These are phyloP conservation scores for Cordyceps fumosorosea DNA, from an alignment of 2,329 filamentous ascomycete genomes.

Conservation along the genomic window DNA sequence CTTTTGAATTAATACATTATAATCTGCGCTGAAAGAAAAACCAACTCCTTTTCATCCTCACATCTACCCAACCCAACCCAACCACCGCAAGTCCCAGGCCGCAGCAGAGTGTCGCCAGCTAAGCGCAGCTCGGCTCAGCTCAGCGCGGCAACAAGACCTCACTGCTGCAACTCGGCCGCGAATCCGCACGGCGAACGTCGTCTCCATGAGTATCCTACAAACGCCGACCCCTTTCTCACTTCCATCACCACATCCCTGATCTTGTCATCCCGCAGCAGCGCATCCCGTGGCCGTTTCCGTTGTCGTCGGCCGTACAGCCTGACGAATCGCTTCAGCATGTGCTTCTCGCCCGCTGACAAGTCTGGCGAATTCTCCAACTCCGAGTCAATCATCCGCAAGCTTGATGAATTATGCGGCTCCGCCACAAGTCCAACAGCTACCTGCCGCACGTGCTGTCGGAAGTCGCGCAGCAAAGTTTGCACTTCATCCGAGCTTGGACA, in stretches of 20 bases:
- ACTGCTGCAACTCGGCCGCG: constrained; percentile 11
- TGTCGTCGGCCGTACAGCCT: constrained; percentile 54
- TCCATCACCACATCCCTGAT: constrained; percentile 65
- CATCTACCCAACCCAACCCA: not conserved
- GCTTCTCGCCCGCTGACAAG: constrained; percentile 31
- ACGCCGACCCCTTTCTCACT: constrained; percentile 74
- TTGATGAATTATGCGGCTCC: constrained; percentile 41
- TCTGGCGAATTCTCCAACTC: constrained; percentile 36
- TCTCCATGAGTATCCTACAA: constrained; percentile 84
- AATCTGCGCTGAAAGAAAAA: constrained; percentile 1
- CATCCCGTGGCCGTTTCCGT: constrained; percentile 76
- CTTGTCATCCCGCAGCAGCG: constrained; percentile 66
- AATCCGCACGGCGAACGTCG: constrained; percentile 35
- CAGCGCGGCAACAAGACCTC: not conserved
- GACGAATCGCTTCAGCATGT: constrained; percentile 44
- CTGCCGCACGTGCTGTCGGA: constrained; percentile 35
- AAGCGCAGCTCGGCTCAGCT: too few species aligned
- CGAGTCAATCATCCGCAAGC: constrained; percentile 42
- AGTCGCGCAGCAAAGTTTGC: constrained; percentile 28
- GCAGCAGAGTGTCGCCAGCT: not conserved
- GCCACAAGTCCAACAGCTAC: constrained; percentile 40
- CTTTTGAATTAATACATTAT: constrained; percentile 7
- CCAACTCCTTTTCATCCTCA: not conserved
- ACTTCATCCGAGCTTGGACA: constrained; percentile 26
- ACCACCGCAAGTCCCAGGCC: not conserved